A percentile compares a stretch with the other conserved stretches of the same genome.
These are phyloP conservation scores for Picochlorum sp. DNA, from an alignment of 139 green algal genomes.

Conservation along the genomic window DNA sequence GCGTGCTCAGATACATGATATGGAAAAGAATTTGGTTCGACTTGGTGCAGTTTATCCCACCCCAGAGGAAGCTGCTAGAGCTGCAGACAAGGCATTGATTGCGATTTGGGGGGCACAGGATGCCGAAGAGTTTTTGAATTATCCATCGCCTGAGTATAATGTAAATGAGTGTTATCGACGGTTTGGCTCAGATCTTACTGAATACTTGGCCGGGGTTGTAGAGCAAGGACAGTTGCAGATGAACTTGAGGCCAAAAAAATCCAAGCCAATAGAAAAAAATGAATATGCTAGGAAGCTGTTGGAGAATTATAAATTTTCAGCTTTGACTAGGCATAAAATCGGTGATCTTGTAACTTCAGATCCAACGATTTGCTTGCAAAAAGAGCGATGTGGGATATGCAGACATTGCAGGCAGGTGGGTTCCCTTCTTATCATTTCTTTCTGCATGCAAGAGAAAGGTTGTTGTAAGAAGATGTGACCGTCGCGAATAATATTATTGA, in stretches of 20 bases:
- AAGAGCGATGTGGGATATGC: too few species aligned
- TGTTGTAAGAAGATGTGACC: too few species aligned
- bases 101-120: constrained; percentile 1
- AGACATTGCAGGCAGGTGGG: too few species aligned
- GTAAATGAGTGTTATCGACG: background rate
- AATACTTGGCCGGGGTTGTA: background rate
- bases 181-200: constrained; percentile 5
- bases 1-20: background rate
- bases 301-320: too few species aligned
- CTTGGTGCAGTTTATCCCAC: background rate
- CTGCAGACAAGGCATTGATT: constrained; percentile 10
- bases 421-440: too few species aligned
- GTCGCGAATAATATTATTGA: too few species aligned
- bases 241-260: background rate
- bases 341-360: too few species aligned
- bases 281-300: too few species aligned
- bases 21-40: background rate
- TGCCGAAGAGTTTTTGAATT: constrained; percentile 7
- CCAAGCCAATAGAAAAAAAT: too few species aligned
- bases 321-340: too few species aligned
- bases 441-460: too few species aligned
- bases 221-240: constrained; percentile 10
- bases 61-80: background rate
- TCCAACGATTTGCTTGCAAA: too few species aligned
- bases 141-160: background rate